phyloP scores from a whole-genome alignment of 1,284 basidiomycete species.

The Coriolopsis trogii region DNA sequence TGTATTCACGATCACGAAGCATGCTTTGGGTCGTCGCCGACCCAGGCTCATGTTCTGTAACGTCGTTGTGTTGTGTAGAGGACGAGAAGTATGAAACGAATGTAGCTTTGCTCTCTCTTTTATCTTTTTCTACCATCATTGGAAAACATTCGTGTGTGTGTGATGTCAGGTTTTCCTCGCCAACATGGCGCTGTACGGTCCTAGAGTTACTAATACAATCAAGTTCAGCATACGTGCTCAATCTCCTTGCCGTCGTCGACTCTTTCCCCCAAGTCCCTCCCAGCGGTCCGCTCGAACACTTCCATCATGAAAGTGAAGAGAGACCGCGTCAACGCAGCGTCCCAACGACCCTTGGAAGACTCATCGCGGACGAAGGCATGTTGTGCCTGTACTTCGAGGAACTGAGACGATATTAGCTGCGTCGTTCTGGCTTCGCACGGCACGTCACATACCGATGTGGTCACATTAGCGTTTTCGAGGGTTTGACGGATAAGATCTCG shows the following conservation, averaged over 20 bases:
- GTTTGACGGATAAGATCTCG: slow-evolving; percentile 81
- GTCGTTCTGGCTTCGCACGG: not conserved
- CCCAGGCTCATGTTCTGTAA: slow-evolving; percentile 37
- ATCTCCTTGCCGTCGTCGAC: slow-evolving; percentile 46
- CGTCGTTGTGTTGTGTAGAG: slow-evolving; percentile 36
- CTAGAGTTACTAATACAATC: no score
- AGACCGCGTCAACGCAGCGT: slow-evolving; percentile 83
- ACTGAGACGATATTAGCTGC: slow-evolving; percentile 46
- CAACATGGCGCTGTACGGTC: no score
- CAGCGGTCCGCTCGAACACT: slow-evolving; percentile 87
- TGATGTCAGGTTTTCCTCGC: no score
- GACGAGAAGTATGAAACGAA: slow-evolving; percentile 38
- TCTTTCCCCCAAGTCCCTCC: slow-evolving; percentile 77
- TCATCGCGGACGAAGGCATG: slow-evolving; percentile 95
- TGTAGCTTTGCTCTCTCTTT: slow-evolving; percentile 31
- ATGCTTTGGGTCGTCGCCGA: slow-evolving; percentile 27
- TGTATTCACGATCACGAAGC: slow-evolving; percentile 42
- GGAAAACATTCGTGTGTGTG: no score
- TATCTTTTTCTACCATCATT: slow-evolving; percentile 1
- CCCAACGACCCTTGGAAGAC: slow-evolving; percentile 90
- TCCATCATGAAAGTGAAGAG: slow-evolving; percentile 90
- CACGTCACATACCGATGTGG: slow-evolving; percentile 59
- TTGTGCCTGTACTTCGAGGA: slow-evolving; percentile 91
- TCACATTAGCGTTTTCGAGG: slow-evolving; percentile 77
- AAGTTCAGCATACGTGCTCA: slow-evolving; percentile 76